Percentiles rank a stretch among this genome's conserved stretches.
These are phyloP conservation scores for Immersiporthe knoxdaviesiana DNA, from an alignment of 2,329 filamentous ascomycete genomes.

Conservation along the genomic window DNA sequence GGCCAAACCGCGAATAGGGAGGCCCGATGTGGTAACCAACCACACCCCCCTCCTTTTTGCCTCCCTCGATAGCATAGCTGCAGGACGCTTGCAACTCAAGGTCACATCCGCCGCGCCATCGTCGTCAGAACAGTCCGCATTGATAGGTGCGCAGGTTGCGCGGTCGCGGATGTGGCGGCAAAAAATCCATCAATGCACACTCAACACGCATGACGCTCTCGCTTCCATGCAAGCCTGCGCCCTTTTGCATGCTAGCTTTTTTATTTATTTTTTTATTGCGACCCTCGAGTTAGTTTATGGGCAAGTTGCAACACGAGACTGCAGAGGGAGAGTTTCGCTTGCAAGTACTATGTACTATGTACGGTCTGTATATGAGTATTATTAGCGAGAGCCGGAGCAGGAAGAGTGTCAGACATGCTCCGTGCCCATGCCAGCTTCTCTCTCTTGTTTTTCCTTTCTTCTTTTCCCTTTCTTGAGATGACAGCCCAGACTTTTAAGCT, in stretches of 20 bases:
- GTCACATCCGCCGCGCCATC: slow-evolving; percentile 6
- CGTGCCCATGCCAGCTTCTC: neutral
- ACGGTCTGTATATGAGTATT: neutral
- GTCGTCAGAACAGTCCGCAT: neutral
- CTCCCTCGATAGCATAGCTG: too few relatives aligned
- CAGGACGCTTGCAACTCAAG: neutral
- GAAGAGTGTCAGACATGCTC: neutral
- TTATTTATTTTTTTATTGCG: neutral
- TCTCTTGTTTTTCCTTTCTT: too few relatives aligned
- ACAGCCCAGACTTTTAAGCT: neutral
- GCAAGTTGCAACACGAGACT: neutral
- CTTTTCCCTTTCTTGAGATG: too few relatives aligned
- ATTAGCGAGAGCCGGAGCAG: slow-evolving; percentile 1
- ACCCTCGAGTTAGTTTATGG: neutral
- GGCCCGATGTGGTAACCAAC: slow-evolving; percentile 5
- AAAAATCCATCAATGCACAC: neutral
- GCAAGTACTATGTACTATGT: too few relatives aligned
- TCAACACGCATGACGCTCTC: neutral
- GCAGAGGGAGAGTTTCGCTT: slow-evolving; percentile 4
- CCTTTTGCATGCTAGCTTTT: too few relatives aligned
- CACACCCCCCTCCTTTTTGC: too few relatives aligned
- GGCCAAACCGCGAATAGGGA: slow-evolving; percentile 11
- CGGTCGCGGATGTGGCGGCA: slow-evolving; percentile 11
- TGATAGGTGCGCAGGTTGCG: neutral
- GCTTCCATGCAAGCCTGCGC: neutral